A percentile compares a stretch with the other conserved stretches of the same genome.
Evolutionary conservation across 345 rosid genomes (phyloP).

Genomic region (Brassica juncea): DNA sequence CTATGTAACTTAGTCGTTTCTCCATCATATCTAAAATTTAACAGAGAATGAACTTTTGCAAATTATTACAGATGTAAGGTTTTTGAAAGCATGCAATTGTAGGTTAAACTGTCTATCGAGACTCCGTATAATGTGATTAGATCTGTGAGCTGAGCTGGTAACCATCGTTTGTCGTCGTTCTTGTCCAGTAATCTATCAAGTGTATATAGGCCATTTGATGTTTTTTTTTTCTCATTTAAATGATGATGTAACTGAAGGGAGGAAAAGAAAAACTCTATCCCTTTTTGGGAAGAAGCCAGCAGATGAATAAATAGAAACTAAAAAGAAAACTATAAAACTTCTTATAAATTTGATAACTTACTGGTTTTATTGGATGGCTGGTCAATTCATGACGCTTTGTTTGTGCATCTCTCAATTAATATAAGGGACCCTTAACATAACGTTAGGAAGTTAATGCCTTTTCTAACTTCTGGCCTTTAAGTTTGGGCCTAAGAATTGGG

Average conservation of each 20-base stretch:
- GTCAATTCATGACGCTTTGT: not conserved
- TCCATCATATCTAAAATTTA: not conserved
- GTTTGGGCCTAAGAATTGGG: slow-evolving; percentile 5
- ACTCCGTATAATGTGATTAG: not conserved
- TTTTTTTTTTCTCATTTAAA: not conserved
- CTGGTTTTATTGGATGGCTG: not conserved
- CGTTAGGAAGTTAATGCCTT: not conserved
- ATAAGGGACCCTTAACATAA: not conserved
- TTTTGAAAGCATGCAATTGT: not conserved
- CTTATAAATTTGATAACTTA: not conserved
- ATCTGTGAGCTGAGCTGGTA: slow-evolving; percentile 1
- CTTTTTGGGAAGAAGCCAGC: not conserved
- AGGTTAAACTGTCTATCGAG: not conserved
- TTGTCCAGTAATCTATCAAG: not conserved
- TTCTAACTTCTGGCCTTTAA: slow-evolving; percentile 1
- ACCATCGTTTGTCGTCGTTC: not conserved
- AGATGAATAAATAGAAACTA: not conserved
- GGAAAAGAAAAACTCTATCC: not conserved
- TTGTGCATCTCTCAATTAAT: not conserved
- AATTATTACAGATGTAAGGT: not conserved
- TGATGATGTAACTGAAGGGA: not conserved
- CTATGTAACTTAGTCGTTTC: not conserved
- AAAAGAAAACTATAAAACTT: not conserved
- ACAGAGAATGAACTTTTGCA: not conserved
- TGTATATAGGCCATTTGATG: not conserved